Evolutionary conservation across 1,284 basidiomycete genomes (phyloP).

Genomic region (Stereum hirsutum): DNA sequence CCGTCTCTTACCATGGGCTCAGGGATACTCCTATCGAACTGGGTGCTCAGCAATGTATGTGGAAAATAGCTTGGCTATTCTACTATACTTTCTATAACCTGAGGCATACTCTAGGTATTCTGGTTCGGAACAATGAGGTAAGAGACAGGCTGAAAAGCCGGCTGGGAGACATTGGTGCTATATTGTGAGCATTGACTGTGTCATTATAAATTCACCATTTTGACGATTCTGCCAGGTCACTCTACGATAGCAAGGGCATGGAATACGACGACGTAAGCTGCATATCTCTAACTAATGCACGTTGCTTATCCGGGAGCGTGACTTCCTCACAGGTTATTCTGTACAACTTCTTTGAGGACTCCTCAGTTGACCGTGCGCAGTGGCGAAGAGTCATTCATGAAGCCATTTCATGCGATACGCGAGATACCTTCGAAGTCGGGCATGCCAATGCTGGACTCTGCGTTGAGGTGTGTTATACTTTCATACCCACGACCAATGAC

Average conservation of each 20-base stretch:
- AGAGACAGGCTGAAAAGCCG: constrained; percentile 35
- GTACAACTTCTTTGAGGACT: constrained; percentile 28
- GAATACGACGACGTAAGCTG: constrained; percentile 57
- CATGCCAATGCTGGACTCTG: constrained; percentile 47
- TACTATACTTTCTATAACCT: constrained; percentile 14
- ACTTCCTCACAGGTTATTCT: constrained; percentile 46
- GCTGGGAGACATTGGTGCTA: constrained; percentile 52
- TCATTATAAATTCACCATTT: background rate
- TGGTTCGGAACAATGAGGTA: constrained; percentile 55
- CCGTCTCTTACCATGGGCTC: background rate
- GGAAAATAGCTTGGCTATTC: constrained; percentile 31
- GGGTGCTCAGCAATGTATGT: constrained; percentile 60
- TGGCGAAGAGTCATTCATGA: constrained; percentile 40
- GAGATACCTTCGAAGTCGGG: constrained; percentile 40
- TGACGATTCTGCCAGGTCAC: constrained; percentile 34
- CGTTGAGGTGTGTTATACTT: constrained; percentile 43
- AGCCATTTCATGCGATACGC: constrained; percentile 19
- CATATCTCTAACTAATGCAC: background rate
- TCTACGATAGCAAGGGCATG: constrained; percentile 68
- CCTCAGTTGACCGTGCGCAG: constrained; percentile 25
- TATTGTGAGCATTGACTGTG: constrained; percentile 36
- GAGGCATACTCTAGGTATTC: constrained; percentile 29
- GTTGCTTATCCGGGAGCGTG: too few species aligned
- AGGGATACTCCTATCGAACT: constrained; percentile 50
- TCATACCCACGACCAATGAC: background rate